Evolutionary conservation across 2,329 filamentous ascomycete genomes (phyloP), one percentile per base, ranked within the genome.

Genomic region (Cryphonectria japonica): DNA sequence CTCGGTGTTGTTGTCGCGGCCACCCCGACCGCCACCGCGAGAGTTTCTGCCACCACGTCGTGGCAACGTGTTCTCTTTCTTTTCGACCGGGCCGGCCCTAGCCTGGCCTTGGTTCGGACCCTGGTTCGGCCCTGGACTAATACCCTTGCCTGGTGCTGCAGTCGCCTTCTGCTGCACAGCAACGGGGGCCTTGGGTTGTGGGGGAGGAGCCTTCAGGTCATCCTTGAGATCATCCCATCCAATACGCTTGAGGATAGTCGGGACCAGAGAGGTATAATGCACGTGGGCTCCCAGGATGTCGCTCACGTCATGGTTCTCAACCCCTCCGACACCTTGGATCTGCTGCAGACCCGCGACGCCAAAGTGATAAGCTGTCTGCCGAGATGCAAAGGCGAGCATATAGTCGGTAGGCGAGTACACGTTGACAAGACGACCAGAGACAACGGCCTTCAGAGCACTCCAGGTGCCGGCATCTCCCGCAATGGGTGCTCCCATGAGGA

Each of bases 361-460:
- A 72, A 92, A 91, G 74, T 96, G 91, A 66, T 95, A 88, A 75
- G 91, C 63, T 9, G 63, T 65, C 63, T 65, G 93, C 66, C 95
- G 91, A 79, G 95, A 97, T 54, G 98, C 84, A 78, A 98, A 97
- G 0, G 90, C 94, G 2, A 98, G 89, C 34, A 98, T 90, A 75
- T 93, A 94, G 79, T 98, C 95, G 63, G 93, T 93, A 67, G 92
- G 90, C 0, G 93, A 97, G 79, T 91, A 98, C 3, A 96, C 94
- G 76, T 98, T 98, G 77, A 98, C 87, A n/a, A 98, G 85, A 32
- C 94, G 89, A 0, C 95, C 94, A 57, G 89, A 87, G 4, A 97
- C 93, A 2, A 95, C 92, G 71, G 89, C 91, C 73, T 93, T 90
- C 77, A 97, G 87, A 7, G 89, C 86, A 39, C 92, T 85, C 95